phyloP scores from a whole-genome alignment of 495 filamentous ascomycete genomes.

The Letharia lupina region DNA sequence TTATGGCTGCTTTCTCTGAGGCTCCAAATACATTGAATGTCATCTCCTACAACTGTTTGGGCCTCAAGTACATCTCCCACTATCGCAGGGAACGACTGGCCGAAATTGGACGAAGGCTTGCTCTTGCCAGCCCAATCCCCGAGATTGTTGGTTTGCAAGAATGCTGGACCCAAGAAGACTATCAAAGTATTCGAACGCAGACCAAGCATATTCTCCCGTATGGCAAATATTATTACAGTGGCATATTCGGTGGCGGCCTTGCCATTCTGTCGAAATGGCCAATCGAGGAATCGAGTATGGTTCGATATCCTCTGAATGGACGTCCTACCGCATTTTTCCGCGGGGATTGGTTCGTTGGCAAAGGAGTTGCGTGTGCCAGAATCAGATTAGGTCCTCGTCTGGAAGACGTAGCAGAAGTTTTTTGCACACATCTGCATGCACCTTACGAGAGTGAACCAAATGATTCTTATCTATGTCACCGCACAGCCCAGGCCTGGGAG shows the following conservation, averaged over 20 bases:
- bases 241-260: conserved; percentile 80
- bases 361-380: conserved; percentile 81
- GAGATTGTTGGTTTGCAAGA: conserved; percentile 92
- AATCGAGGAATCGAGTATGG: conserved; percentile 87
- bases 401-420: conserved; percentile 76
- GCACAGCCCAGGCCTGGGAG: conserved; percentile 94
- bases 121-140: conserved; percentile 55
- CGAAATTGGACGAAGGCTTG: conserved; percentile 74
- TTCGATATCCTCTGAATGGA: conserved; percentile 83
- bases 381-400: conserved; percentile 61
- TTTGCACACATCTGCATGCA: conserved; percentile 90
- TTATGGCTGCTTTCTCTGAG: neutral
- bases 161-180: conserved; percentile 91
- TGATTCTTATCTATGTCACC: conserved; percentile 84
- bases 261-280: conserved; percentile 94
- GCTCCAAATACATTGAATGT: conserved; percentile 48
- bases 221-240: conserved; percentile 88
- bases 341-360: conserved; percentile 80
- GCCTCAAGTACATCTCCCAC: conserved; percentile 78
- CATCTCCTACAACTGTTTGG: conserved; percentile 92
- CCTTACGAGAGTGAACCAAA: conserved; percentile 73
- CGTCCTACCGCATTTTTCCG: conserved; percentile 87
- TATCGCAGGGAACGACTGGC: conserved; percentile 68
- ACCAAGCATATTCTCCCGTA: conserved; percentile 77
- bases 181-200: conserved; percentile 65